These are phyloP conservation scores for Phytophthora rubi DNA, from an alignment of 352 stramenopile genomes.

Conservation along the genomic window DNA sequence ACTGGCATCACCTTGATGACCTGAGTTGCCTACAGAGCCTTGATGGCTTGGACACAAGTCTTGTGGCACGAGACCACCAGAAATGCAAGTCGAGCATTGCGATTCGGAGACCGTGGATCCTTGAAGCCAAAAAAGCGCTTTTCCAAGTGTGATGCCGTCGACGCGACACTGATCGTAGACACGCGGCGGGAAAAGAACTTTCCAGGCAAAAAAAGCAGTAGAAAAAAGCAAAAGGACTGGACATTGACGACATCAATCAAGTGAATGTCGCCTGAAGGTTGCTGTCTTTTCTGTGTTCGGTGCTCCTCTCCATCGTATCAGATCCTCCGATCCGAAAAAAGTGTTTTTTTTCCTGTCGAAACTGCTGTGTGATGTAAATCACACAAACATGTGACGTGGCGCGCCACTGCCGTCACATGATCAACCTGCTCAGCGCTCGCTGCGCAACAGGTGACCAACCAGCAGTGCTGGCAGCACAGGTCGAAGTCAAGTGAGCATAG, in stretches of 20 bases:
- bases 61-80: slow-evolving; percentile 8
- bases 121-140: slow-evolving; percentile 22
- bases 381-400: not conserved
- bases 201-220: not conserved
- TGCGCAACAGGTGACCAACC: too few relatives aligned
- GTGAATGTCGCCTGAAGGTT: not conserved
- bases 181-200: not conserved
- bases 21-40: too few relatives aligned
- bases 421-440: too few relatives aligned
- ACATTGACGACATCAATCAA: not conserved
- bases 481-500: too few relatives aligned
- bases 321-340: not conserved
- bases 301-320: slow-evolving; percentile 1
- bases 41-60: too few relatives aligned
- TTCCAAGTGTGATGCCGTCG: too few relatives aligned
- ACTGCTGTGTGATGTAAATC: not conserved
- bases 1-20: not conserved
- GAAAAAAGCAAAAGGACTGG: not conserved
- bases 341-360: not conserved
- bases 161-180: not conserved
- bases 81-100: slow-evolving; percentile 29
- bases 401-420: not conserved
- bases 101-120: not conserved
- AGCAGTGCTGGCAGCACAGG: too few relatives aligned
- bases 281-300: not conserved